Evolutionary conservation across 2,329 filamentous ascomycete genomes (phyloP), one percentile per base, ranked within the genome.

Genomic region (Clarireedia monteithiana): DNA sequence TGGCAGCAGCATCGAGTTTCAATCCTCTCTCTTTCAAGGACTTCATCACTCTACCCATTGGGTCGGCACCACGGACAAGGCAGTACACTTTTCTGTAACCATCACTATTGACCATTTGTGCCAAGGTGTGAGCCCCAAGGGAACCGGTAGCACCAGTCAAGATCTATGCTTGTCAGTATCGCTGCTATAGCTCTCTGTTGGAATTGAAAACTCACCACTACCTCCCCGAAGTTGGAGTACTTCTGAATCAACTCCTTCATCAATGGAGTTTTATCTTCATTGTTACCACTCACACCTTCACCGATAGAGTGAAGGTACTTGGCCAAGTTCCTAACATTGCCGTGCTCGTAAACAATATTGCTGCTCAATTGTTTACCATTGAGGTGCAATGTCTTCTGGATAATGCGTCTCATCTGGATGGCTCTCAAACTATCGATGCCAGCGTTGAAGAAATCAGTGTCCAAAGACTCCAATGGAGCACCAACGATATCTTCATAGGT

Each of bases 61-160:
- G 51, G 4, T 59, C 45, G 23, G 63, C 59, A 6, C 77, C 77
- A 34, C 80, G 73, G 5, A 81, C 75, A 2, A 82, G 72, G 54
- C 76, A 77, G 70, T 78, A 81, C 1, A 83, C 69, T 6, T 69
- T 70, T 34, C 71, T 69, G 34, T 88, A 73, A 20, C 79, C 78
- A 10, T 80, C 74, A n/a, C 79, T 73, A 2, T 75, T 72, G 1
- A 79, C 77, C 14, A 88, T 75, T n/a, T 82, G 77, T 3, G 78
- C 76, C 1, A 82, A 73, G 1, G 85, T 71, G 60, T 85, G 82
- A 0, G 80, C 75, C 1, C 85, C 85, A 0, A 88, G 72, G 1
- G 83, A 84, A 1, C 85, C 85, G 0, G 85, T 88, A 0, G 79
- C 77, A 1, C 85, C 85, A 0, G 84, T 88, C 3, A 88, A 67